A percentile compares a stretch with the other conserved stretches of the same genome.
phyloP scores from a whole-genome alignment of 441 rosid genomes.

The Croton laevigatus region DNA sequence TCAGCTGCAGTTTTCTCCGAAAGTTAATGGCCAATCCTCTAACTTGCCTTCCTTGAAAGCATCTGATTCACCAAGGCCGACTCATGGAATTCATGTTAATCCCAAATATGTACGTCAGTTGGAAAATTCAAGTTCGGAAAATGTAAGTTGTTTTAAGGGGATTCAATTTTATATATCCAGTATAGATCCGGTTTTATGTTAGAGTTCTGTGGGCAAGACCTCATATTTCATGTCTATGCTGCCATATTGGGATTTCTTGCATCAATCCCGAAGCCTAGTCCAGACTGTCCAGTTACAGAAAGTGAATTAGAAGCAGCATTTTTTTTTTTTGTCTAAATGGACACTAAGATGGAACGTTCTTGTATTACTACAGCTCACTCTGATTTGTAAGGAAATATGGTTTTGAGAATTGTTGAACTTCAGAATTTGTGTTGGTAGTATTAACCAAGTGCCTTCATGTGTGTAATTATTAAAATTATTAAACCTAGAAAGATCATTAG shows the following conservation, averaged over 20 bases:
- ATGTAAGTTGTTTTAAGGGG: slow-evolving; percentile 49
- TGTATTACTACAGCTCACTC: no score
- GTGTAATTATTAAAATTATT: no score
- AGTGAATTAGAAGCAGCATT: no score
- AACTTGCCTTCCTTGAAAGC: slow-evolving; percentile 43
- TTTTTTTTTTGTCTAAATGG: no score
- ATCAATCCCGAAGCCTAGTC: not conserved
- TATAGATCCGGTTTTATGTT: not conserved
- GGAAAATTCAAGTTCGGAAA: slow-evolving; percentile 65
- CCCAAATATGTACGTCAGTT: slow-evolving; percentile 86
- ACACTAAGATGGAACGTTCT: no score
- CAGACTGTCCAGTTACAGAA: no score
- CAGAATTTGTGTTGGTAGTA: no score
- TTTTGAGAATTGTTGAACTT: not conserved
- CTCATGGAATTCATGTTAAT: slow-evolving; percentile 94
- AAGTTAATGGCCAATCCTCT: slow-evolving; percentile 47
- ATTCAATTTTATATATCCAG: slow-evolving; percentile 2
- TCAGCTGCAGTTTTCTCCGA: slow-evolving; percentile 58
- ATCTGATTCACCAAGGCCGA: slow-evolving; percentile 72
- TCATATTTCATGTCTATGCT: not conserved
- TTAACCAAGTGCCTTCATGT: no score
- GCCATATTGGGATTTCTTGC: not conserved
- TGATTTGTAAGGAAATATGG: not conserved
- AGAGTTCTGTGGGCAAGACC: not conserved
- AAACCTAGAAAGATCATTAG: not conserved